A percentile compares a stretch with the other conserved stretches of the same genome.
Evolutionary conservation across 768 basidiomycete species (phyloP).

Genomic region (Suillus alpinus): DNA sequence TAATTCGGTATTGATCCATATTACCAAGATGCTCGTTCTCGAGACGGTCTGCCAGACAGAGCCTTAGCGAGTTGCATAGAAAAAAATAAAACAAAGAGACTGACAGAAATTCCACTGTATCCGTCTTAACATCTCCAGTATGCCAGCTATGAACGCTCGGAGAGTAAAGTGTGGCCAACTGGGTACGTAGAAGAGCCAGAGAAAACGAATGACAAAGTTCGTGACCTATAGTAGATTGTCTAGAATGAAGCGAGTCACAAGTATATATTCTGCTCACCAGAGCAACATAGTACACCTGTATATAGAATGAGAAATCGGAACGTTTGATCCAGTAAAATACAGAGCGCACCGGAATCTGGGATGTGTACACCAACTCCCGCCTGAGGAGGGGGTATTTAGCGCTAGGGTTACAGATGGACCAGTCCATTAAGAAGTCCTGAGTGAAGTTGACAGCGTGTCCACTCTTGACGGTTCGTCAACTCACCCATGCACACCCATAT

Average conservation of each 20-base stretch:
- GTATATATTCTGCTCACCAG: constrained; percentile 45
- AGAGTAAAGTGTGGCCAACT: constrained; percentile 44
- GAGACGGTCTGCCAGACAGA: constrained; percentile 53
- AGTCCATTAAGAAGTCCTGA: constrained; percentile 88
- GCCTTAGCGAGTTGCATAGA: not conserved
- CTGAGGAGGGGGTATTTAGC: constrained; percentile 63
- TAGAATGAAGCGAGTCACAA: not conserved
- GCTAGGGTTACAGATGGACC: constrained; percentile 73
- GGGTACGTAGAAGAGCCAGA: constrained; percentile 81
- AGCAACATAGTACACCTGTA: constrained; percentile 74
- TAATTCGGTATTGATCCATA: constrained; percentile 88
- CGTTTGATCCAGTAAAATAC: not conserved
- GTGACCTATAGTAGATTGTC: constrained; percentile 44
- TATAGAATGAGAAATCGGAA: not conserved
- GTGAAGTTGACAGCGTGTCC: constrained; percentile 1
- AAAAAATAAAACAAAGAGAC: constrained; percentile 23
- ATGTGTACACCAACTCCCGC: constrained; percentile 69
- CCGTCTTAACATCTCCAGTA: constrained; percentile 76
- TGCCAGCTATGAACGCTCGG: constrained; percentile 63
- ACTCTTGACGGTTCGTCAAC: constrained; percentile 16
- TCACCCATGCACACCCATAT: constrained; percentile 80
- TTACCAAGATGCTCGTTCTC: constrained; percentile 95
- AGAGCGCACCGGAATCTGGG: constrained; percentile 51
- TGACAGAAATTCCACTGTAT: constrained; percentile 92
- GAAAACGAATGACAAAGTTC: constrained; percentile 75